Conservation (phyloP, 1,284 basidiomycete species). For the Fomitopsis schrenkii region DNA sequence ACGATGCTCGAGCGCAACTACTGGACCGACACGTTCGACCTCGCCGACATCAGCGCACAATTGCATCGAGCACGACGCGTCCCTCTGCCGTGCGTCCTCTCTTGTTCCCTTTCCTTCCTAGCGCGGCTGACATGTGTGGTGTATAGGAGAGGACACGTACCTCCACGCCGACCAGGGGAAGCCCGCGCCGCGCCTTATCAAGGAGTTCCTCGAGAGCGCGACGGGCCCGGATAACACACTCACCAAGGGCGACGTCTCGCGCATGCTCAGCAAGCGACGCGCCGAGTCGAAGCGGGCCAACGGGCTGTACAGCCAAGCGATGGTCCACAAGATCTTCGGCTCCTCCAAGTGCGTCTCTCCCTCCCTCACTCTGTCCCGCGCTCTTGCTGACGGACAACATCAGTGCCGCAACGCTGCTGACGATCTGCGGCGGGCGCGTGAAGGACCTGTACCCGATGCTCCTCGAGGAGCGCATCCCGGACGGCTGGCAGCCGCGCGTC, state of each 20-base stretch:
- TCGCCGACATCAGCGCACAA: constrained; percentile 70
- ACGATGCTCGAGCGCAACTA: constrained; percentile 53
- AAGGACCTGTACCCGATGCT: constrained; percentile 53
- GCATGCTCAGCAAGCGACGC: constrained; percentile 51
- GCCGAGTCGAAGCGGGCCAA: constrained; percentile 49
- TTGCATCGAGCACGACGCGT: constrained; percentile 76
- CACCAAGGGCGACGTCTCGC: constrained; percentile 52
- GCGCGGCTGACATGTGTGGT: background rate
- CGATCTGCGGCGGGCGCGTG: constrained; percentile 60
- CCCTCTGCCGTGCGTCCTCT: constrained; percentile 49
- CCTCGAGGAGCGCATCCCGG: constrained; percentile 61
- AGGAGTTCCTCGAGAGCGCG: constrained; percentile 52
- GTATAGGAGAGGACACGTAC: constrained; percentile 53
- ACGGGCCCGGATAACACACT: constrained; percentile 47
- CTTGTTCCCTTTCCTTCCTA: background rate
- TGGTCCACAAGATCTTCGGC: constrained; percentile 56
- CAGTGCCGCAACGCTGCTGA: constrained; percentile 54
- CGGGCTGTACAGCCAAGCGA: constrained; percentile 45
- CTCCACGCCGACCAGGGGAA: constrained; percentile 48
- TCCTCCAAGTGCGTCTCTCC: constrained; percentile 48
- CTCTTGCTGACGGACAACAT: background rate
- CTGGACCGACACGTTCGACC: constrained; percentile 52
- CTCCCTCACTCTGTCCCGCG: background rate
- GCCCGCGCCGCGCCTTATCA: constrained; percentile 44
- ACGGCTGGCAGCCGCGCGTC: constrained; percentile 65